A percentile compares a stretch with the other conserved stretches of the same genome.
Evolutionary conservation across 257 asterid genomes (phyloP).

Genomic region (Dorcoceras hygrometricum): DNA sequence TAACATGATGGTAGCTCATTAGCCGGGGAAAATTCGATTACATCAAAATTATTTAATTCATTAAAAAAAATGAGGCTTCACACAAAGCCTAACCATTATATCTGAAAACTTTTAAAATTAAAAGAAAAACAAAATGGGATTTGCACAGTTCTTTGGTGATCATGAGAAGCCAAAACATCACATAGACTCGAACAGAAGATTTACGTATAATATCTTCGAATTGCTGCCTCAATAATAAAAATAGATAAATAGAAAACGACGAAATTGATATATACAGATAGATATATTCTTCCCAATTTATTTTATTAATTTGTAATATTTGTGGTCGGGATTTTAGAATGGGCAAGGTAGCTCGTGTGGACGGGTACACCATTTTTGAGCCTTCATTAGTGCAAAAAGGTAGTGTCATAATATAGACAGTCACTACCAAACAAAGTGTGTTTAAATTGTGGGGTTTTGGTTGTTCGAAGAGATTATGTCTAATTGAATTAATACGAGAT

Average conservation of each 20-base stretch:
- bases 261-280: not conserved
- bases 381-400: slow-evolving; percentile 13
- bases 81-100: too few relatives aligned
- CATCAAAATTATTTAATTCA: too few relatives aligned
- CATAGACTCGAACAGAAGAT: not conserved
- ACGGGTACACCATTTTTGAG: slow-evolving; percentile 1
- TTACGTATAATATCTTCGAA: too few relatives aligned
- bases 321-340: not conserved
- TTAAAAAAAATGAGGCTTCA: too few relatives aligned
- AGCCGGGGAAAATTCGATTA: too few relatives aligned
- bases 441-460: slow-evolving; percentile 8
- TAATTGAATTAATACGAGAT: not conserved
- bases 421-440: slow-evolving; percentile 14
- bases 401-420: slow-evolving; percentile 10
- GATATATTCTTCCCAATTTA: too few relatives aligned
- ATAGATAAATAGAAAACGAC: not conserved
- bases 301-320: not conserved
- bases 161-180: not conserved
- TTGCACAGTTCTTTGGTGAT: too few relatives aligned
- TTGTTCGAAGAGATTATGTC: not conserved
- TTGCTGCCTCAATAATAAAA: not conserved
- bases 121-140: too few relatives aligned
- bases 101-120: too few relatives aligned
- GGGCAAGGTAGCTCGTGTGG: not conserved
- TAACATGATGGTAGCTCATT: too few relatives aligned